phyloP scores from a whole-genome alignment of 805 yeast species.

The Candida oleophila region DNA sequence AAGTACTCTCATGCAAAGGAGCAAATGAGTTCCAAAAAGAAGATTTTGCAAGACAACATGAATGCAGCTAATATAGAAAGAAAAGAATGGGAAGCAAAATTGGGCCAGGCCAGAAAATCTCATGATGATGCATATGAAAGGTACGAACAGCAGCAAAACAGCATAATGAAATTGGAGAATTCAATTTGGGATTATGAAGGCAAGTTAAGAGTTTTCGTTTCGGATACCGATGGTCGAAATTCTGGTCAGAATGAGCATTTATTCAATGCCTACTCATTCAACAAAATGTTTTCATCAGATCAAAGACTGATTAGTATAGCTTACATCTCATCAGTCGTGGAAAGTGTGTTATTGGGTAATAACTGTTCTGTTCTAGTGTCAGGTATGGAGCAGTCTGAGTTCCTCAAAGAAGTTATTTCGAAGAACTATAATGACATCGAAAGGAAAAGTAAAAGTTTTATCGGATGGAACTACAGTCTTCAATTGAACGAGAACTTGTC shows the following conservation, averaged over 20 bases:
- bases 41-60: too few relatives aligned
- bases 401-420: neutral
- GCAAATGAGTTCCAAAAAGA: neutral
- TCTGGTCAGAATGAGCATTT: too few relatives aligned
- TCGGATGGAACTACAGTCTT: neutral
- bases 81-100: neutral
- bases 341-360: constrained; percentile 15
- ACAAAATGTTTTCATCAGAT: constrained; percentile 15
- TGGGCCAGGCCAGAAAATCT: constrained; percentile 10
- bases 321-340: constrained; percentile 10
- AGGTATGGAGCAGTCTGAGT: neutral
- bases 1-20: neutral
- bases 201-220: constrained; percentile 21
- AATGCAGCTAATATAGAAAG: too few relatives aligned
- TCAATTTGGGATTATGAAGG: constrained; percentile 39
- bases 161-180: constrained; percentile 48
- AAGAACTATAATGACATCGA: neutral
- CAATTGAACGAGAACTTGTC: neutral
- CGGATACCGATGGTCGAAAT: neutral
- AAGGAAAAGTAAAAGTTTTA: neutral
- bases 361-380: constrained; percentile 16
- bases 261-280: constrained; percentile 10
- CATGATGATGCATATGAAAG: constrained; percentile 18
- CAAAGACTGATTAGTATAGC: neutral
- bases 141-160: constrained; percentile 31